Conservation (phyloP, 108 stramenopile species). For the Cyclotella cryptica region DNA sequence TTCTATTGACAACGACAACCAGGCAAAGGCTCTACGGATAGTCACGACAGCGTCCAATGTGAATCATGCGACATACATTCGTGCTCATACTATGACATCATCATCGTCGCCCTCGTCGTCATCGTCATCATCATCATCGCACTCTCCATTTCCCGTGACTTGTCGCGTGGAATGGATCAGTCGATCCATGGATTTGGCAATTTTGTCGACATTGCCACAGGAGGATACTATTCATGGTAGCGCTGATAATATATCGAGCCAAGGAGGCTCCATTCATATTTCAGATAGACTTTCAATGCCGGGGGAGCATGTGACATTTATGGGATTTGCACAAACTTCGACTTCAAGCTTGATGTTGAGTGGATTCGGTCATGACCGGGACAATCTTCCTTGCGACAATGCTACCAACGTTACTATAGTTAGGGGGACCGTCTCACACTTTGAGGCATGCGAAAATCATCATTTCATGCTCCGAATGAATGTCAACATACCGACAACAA, state of each 20-base stretch:
- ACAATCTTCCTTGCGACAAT: not conserved
- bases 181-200: constrained; percentile 37
- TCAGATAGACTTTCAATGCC: constrained; percentile 7
- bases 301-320: constrained; percentile 19
- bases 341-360: not conserved
- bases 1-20: too few species aligned
- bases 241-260: not conserved
- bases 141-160: constrained; percentile 6
- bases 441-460: constrained; percentile 24
- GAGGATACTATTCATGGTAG: not conserved
- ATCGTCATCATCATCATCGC: not conserved
- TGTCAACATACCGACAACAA: constrained; percentile 52
- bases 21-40: too few species aligned
- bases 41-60: constrained; percentile 63
- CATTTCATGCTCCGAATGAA: constrained; percentile 51
- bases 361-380: not conserved
- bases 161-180: constrained; percentile 30
- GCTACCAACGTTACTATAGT: not conserved
- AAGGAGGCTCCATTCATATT: not conserved
- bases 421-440: constrained; percentile 2
- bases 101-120: too few species aligned
- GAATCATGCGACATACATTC: constrained; percentile 58
- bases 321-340: constrained; percentile 2
- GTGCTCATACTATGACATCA: too few species aligned
- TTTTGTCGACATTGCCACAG: constrained; percentile 15